Base-by-base conservation (phyloP, 2,329 filamentous ascomycete species). In the Aspergillus tubingensis region DNA sequence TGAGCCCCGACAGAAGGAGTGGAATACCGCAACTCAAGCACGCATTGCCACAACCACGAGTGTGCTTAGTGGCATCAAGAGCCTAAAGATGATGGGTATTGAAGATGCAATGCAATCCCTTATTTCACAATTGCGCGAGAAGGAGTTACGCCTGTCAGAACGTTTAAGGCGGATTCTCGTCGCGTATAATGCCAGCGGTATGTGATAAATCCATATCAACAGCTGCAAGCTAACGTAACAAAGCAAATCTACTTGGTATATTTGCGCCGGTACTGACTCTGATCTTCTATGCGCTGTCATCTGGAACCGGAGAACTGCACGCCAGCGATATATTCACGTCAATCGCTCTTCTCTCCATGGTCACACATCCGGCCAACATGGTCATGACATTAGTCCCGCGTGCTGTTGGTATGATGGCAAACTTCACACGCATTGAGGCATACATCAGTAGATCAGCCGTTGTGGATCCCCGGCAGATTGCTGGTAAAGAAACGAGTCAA, bases 281-380 rank as follows among this genome's bases (percentile, higher is more conserved):
- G 10, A 23, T 57, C 1, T 4, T 51, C 5, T 57, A 55, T 19
- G 53, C 27, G 8, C 27, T 49, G n/a, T 50, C 17, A 21, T 19
- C 23, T 6, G 3, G 11, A 11, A 25, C 25, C 3, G 47, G 23
- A 5, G 36, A 2, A 2, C 21, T 57, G 2, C 36, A 11, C 3
- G 30, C 55, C 15, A 49, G 43, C n/a, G 49, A 25, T 0, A 32
- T 49, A 15, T 57, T 57, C 32, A 57, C 55, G 2, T 51, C 55
- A 17, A 41, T 57, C 17, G 55, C 55, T 19, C 32, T 57, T 5
- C 47, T 57, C 5, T 21, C 36, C 8, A 32, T 57, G 55, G 55
- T 57, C 10, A 57, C 55, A 7, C 55, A 57, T 43, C 55, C 55
- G 4, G 47, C 55, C 6, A 57, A 57, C 7, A 57, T 57, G 55